A percentile compares a stretch with the other conserved stretches of the same genome.
These are phyloP conservation scores for Biscogniauxia mediterranea DNA, from an alignment of 2,329 filamentous ascomycete genomes.

Conservation along the genomic window DNA sequence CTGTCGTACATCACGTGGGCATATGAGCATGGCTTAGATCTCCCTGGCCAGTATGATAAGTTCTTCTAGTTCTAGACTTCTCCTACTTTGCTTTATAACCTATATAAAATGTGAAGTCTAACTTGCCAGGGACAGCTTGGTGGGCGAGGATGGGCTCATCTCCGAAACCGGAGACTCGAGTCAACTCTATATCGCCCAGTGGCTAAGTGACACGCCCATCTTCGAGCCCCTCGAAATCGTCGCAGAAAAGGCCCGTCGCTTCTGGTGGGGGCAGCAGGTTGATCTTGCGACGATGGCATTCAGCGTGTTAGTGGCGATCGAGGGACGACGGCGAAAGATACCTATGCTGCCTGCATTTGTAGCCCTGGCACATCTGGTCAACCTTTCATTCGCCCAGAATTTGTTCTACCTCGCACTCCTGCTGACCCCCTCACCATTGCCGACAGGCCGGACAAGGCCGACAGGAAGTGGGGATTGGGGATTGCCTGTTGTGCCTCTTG, in stretches of 20 bases:
- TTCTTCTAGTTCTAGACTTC: background rate
- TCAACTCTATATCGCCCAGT: conserved; percentile 43
- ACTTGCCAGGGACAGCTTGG: conserved; percentile 12
- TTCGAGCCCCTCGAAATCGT: conserved; percentile 54
- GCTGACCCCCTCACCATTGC: conserved; percentile 51
- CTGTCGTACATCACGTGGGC: conserved; percentile 41
- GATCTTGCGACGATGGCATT: conserved; percentile 54
- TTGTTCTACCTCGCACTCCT: conserved; percentile 61
- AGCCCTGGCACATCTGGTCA: conserved; percentile 56
- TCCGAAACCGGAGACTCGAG: conserved; percentile 29
- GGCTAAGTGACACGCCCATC: conserved; percentile 53
- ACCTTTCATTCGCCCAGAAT: conserved; percentile 60
- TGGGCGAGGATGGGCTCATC: conserved; percentile 29
- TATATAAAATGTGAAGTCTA: conserved; percentile 5
- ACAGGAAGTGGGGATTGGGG: conserved; percentile 25
- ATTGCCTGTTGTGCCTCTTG: conserved; percentile 28
- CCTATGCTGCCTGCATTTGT: conserved; percentile 56
- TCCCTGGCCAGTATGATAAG: conserved; percentile 28
- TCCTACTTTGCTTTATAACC: background rate
- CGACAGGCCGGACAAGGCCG: conserved; percentile 3
- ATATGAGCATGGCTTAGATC: conserved; percentile 34
- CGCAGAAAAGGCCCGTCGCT: conserved; percentile 51
- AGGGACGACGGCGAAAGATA: conserved; percentile 57
- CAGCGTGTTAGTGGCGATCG: conserved; percentile 56
- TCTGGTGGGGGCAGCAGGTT: conserved; percentile 63